A percentile compares a stretch with the other conserved stretches of the same genome.
Evolutionary conservation across 2,329 filamentous ascomycete species (phyloP).

Genomic region (Achaetomium macrosporum): DNA sequence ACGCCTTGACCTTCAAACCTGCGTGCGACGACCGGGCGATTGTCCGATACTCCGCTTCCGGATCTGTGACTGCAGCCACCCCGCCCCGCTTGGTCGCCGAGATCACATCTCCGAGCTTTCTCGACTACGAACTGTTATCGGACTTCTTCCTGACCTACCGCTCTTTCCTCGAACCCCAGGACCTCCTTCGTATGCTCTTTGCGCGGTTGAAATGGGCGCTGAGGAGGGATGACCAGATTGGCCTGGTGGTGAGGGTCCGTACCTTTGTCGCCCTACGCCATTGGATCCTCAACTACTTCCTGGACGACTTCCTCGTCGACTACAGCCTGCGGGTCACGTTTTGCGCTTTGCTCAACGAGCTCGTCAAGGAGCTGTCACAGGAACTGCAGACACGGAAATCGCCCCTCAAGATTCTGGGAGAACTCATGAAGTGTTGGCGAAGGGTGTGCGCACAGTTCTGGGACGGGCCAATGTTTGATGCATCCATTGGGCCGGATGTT

Average conservation of each 20-base stretch:
- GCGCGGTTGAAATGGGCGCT: constrained; percentile 85
- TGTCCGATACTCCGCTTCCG: constrained; percentile 70
- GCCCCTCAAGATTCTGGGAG: constrained; percentile 77
- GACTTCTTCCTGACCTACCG: constrained; percentile 98
- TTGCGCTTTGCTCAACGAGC: constrained; percentile 71
- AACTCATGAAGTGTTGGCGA: constrained; percentile 97
- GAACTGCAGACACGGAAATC: constrained; percentile 43
- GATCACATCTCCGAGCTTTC: constrained; percentile 90
- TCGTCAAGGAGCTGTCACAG: constrained; percentile 50
- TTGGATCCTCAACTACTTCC: constrained; percentile 97
- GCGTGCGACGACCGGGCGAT: constrained; percentile 70
- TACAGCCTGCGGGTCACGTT: constrained; percentile 69
- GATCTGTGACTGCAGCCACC: constrained; percentile 80
- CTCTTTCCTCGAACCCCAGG: constrained; percentile 69
- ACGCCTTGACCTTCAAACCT: constrained; percentile 72
- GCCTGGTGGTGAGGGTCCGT: constrained; percentile 88
- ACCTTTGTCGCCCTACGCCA: constrained; percentile 94
- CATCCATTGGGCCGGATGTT: constrained; percentile 54
- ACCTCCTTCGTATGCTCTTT: constrained; percentile 77
- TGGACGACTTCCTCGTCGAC: constrained; percentile 83
- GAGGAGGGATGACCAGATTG: constrained; percentile 70
- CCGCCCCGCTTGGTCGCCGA: constrained; percentile 88
- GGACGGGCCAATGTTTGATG: constrained; percentile 65
- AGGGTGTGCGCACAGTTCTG: constrained; percentile 85
- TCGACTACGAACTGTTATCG: constrained; percentile 94